Evolutionary conservation across 345 rosid genomes (phyloP).

Genomic region (Xanthoceras sorbifolium): DNA sequence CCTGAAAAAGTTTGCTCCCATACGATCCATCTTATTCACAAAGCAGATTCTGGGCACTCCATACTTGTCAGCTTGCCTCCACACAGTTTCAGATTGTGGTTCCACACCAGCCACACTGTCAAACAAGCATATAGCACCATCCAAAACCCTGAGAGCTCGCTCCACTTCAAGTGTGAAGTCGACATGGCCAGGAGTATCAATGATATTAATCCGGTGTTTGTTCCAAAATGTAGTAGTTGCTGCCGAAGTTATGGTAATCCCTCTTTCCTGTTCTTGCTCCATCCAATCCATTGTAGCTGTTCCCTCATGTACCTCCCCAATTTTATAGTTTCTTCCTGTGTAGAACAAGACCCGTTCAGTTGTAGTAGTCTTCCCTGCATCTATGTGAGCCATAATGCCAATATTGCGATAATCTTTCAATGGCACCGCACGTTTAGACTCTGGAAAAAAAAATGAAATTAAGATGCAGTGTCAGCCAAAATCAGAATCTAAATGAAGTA

Average conservation of each 20-base stretch:
- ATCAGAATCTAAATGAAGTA: constrained; percentile 10
- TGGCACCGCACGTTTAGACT: constrained; percentile 64
- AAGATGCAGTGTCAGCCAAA: constrained; percentile 14
- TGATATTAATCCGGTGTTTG: constrained; percentile 89
- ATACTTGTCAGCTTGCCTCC: constrained; percentile 99
- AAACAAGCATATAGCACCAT: constrained; percentile 93
- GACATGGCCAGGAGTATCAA: constrained; percentile 95
- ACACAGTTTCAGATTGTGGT: constrained; percentile 98
- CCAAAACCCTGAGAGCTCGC: constrained; percentile 92
- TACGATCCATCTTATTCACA: constrained; percentile 95
- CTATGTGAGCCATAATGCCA: constrained; percentile 99
- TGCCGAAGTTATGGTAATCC: constrained; percentile 95
- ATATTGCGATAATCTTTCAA: constrained; percentile 87
- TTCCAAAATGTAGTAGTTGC: constrained; percentile 96
- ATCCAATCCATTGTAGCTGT: constrained; percentile 99
- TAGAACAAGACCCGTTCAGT: constrained; percentile 85
- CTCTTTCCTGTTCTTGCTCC: constrained; percentile 99
- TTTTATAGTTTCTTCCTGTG: constrained; percentile 96
- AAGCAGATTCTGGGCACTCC: constrained; percentile 98
- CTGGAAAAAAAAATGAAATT: constrained; percentile 33
- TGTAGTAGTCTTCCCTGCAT: constrained; percentile 97
- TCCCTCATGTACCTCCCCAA: constrained; percentile 97
- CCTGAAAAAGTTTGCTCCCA: constrained; percentile 93
- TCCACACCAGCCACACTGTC: constrained; percentile 99
- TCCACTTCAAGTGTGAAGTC: constrained; percentile 98